Evolutionary conservation across 352 stramenopile genomes (phyloP), one percentile per base, ranked within the genome.

Genomic region (Pythium biforme): DNA sequence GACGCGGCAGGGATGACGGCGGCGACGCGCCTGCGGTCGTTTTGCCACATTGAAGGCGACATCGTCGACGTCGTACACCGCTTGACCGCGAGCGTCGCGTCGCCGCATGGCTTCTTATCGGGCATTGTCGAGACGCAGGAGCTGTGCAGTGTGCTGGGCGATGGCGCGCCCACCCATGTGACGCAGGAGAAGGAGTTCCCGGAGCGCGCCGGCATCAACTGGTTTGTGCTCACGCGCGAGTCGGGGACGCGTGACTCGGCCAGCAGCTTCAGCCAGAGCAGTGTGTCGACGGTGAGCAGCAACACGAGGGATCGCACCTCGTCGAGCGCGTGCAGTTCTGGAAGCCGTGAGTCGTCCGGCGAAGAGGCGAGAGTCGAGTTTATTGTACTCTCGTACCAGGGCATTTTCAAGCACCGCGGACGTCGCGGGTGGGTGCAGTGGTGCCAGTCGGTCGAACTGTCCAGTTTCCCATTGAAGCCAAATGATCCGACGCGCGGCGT

Each of bases 401-500:
- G 52, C 20, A 14, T 61, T 5, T 73, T 73, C 48, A 59, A 57
- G 56, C 66, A 73, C 31, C 66, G 62, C 31, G 43, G 46, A 14
- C 49, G 61, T 3, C 61, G 61, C 1, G 66, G 66, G 12, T 73
- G 66, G 66, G 41, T 73, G 14, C 66, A 73, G 31, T 70, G 60
- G 54, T 61, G 62, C 40, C 66, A 70, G 47, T 70, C 61, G 23
- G 55, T 73, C 33, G 66, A 73, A 14, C 53, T 73, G 17, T 66
- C 61, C 15, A 53, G 46, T 43, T 55, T 61, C 20, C 51, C 51
- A 2, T 19, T 5, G 1, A 15, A n/a, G 19, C 22, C 48, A 15
- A 15, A 22, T 3, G n/a, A 41, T 12, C 34, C 31, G 22, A 54
- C 57, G 55, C 55, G 62, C 15, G 54, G 62, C 17, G 39, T 60